These are phyloP conservation scores for Eugenia klotzschiana DNA, from an alignment of 441 rosid genomes.

Conservation along the genomic window DNA sequence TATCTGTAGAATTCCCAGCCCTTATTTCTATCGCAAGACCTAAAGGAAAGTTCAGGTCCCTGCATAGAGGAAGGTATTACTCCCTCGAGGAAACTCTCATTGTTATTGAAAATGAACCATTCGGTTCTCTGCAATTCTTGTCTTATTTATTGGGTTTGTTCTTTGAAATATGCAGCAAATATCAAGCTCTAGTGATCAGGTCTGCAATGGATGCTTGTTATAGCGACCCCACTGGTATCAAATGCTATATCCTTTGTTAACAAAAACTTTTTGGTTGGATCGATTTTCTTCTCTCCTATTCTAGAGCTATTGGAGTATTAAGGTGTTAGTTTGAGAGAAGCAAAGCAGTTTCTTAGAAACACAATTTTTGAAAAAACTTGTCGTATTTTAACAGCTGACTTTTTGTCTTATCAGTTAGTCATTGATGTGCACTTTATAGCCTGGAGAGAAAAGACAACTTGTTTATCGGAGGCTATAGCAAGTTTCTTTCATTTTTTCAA, in stretches of 20 bases:
- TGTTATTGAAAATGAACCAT: background rate
- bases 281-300: background rate
- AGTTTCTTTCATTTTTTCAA: no score
- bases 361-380: background rate
- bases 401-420: no score
- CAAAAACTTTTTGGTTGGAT: background rate
- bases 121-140: background rate
- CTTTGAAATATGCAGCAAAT: slow-evolving; percentile 13
- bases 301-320: background rate
- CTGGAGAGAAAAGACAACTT: no score
- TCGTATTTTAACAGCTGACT: no score
- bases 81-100: background rate
- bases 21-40: slow-evolving; percentile 13
- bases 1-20: slow-evolving; percentile 19
- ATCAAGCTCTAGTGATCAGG: slow-evolving; percentile 15
- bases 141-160: slow-evolving; percentile 11
- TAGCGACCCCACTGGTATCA: slow-evolving; percentile 55
- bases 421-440: no score
- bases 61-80: slow-evolving; percentile 31
- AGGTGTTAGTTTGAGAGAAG: background rate
- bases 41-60: slow-evolving; percentile 8
- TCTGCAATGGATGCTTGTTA: slow-evolving; percentile 74
- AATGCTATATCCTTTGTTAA: background rate
- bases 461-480: no score
- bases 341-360: background rate